Evolutionary conservation across 2,329 filamentous ascomycete genomes (phyloP), one percentile per base, ranked within the genome.

Genomic region (Myriangium duriaei): DNA sequence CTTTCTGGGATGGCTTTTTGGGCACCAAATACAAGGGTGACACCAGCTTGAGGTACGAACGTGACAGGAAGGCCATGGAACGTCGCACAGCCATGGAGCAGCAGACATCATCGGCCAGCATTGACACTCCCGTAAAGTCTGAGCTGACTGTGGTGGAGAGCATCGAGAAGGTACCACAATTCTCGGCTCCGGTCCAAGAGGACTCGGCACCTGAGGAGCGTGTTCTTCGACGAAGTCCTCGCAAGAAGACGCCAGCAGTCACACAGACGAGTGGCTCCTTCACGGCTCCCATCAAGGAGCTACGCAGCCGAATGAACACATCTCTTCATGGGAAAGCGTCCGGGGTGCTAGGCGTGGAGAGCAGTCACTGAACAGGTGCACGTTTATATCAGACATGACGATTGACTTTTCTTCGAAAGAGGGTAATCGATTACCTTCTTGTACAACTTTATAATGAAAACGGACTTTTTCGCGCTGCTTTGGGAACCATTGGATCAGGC

Each of bases 1-100:
- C 82, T 33, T 86, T 95, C 63, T 96, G 91, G 85, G 91, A 98
- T 57, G 69, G 73, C 32, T 54, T 86, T 17, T 67, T 94, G 14
- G 77, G 79, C 36, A 98, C 91, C 15, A 81, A 76, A 60, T 95
- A 86, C 78, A 75, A 72, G 42, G 76, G 66, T 47, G 75, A 74
- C 51, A 72, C 71, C 24, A 66, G 61, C 46, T 64, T 67, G 24
- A 66, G 72, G 37, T 79, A 79, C 45, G 71, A 76, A 54, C 64
- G 70, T 32, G 63, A 68, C 18, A 65, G 68, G 18, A 59, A 67
- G 13, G 62, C 65, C 2, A 39, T 39, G 30, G 36, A 29, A 13
- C 29, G 36, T 24, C 16, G 36, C n/a, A 30, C 30, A 13, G 36
- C 30, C 17, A 39, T 39, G 3, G 74, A 73, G 3, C 70, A 77